Conservation (phyloP, 345 rosid species). For the Rhodamnia argentea region DNA sequence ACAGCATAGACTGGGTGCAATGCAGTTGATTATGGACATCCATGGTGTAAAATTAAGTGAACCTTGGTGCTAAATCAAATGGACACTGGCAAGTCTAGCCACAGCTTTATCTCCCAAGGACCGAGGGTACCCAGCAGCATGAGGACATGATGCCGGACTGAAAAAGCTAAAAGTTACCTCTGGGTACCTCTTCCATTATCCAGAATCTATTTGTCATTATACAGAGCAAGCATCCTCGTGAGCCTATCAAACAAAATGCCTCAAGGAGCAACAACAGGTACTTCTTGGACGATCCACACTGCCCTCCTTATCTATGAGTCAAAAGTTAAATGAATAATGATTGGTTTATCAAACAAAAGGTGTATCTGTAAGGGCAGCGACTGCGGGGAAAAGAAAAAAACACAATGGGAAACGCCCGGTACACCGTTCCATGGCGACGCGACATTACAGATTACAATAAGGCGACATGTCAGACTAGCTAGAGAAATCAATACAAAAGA, state of each 20-base stretch:
- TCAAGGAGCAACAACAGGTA: background rate
- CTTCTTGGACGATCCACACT: background rate
- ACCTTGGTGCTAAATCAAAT: background rate
- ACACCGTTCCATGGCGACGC: background rate
- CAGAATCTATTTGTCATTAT: background rate
- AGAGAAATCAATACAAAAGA: background rate
- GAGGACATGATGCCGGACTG: background rate
- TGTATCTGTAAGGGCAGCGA: background rate
- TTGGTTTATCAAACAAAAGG: background rate
- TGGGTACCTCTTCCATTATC: background rate
- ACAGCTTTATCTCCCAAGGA: background rate
- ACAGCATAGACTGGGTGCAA: background rate
- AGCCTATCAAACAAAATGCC: background rate
- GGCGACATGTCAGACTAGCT: background rate
- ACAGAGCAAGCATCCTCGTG: background rate
- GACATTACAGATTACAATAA: background rate
- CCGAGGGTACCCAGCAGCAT: background rate
- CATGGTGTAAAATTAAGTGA: background rate
- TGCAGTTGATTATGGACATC: background rate
- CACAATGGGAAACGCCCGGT: background rate
- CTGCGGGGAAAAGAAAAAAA: background rate
- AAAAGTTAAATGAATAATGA: background rate
- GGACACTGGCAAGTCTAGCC: background rate
- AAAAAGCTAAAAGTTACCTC: background rate
- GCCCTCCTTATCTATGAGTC: background rate